phyloP scores from a whole-genome alignment of 2,329 filamentous ascomycete genomes.

The Diplocarpon mali region DNA sequence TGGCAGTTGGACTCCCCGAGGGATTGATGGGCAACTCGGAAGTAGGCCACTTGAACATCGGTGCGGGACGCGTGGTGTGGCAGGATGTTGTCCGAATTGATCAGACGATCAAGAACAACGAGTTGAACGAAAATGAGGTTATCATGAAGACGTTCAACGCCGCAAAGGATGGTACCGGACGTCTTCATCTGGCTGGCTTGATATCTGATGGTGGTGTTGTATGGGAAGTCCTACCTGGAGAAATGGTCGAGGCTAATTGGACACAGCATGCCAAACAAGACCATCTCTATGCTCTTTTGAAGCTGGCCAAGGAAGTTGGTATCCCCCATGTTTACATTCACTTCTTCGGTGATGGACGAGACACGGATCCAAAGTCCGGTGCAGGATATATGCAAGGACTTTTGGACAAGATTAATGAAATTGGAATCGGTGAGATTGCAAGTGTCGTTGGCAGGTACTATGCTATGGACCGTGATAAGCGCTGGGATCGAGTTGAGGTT shows the following conservation, averaged over 20 bases:
- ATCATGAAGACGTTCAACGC: slow-evolving; percentile 53
- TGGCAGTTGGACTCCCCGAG: slow-evolving; percentile 90
- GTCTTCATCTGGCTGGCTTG: slow-evolving; percentile 84
- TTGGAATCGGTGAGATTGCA: slow-evolving; percentile 77
- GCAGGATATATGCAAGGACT: slow-evolving; percentile 81
- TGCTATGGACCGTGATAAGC: slow-evolving; percentile 99
- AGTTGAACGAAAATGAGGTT: slow-evolving; percentile 27
- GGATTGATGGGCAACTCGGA: slow-evolving; percentile 99
- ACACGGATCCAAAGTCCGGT: slow-evolving; percentile 94
- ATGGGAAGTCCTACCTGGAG: slow-evolving; percentile 26
- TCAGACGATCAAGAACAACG: slow-evolving; percentile 57
- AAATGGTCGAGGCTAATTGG: slow-evolving; percentile 10
- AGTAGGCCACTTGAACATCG: slow-evolving; percentile 97
- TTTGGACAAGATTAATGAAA: slow-evolving; percentile 67
- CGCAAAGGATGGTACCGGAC: slow-evolving; percentile 79
- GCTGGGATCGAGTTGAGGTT: slow-evolving; percentile 90
- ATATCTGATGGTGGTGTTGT: slow-evolving; percentile 91
- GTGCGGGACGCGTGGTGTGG: slow-evolving; percentile 94
- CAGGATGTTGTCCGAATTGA: slow-evolving; percentile 97
- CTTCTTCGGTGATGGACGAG: slow-evolving; percentile 96
- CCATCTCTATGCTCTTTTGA: slow-evolving; percentile 78
- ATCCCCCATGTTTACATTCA: slow-evolving; percentile 94
- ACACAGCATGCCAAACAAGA: slow-evolving; percentile 80
- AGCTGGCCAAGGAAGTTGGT: slow-evolving; percentile 78
- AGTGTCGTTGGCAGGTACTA: slow-evolving; percentile 95